Evolutionary conservation across 1,284 basidiomycete species (phyloP).

Genomic region (Moesziomyces sp.): DNA sequence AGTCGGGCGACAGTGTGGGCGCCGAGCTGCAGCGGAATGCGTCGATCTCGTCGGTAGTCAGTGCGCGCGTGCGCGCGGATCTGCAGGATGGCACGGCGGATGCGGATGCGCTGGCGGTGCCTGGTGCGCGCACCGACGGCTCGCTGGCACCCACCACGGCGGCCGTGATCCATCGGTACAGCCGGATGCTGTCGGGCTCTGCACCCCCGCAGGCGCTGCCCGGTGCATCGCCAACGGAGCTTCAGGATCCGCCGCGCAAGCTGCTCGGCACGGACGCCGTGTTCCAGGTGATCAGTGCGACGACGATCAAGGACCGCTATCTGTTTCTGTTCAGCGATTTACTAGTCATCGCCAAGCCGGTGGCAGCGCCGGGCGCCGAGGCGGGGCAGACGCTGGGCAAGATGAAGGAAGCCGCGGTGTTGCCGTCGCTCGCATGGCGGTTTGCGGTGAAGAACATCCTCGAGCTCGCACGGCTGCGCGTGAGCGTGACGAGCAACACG

Average conservation of each 20-base stretch:
- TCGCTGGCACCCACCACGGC: constrained; percentile 46
- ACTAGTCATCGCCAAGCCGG: constrained; percentile 78
- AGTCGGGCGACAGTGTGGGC: constrained; percentile 4
- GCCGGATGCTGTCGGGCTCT: constrained; percentile 44
- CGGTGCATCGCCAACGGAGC: constrained; percentile 41
- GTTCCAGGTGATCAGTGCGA: constrained; percentile 89
- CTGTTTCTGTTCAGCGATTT: constrained; percentile 95
- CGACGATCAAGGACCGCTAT: constrained; percentile 94
- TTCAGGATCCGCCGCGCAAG: constrained; percentile 82
- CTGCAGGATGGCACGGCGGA: constrained; percentile 46
- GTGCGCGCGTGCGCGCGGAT: constrained; percentile 27
- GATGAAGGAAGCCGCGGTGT: constrained; percentile 34
- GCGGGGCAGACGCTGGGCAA: constrained; percentile 72
- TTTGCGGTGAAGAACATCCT: constrained; percentile 57
- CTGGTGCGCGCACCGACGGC: constrained; percentile 9
- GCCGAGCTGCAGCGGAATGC: constrained; percentile 32
- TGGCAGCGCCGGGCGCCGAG: constrained; percentile 72
- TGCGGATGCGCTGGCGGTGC: constrained; percentile 11
- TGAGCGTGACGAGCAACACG: constrained; percentile 45
- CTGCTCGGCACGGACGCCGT: constrained; percentile 85
- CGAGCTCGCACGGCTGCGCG: constrained; percentile 46
- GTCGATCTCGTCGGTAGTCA: constrained; percentile 35
- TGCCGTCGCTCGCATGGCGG: constrained; percentile 51
- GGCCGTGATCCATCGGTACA: constrained; percentile 57
- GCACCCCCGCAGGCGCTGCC: constrained; percentile 16